Base-by-base conservation (phyloP, 768 basidiomycete species). In the Gloeostereum incarnatum region DNA sequence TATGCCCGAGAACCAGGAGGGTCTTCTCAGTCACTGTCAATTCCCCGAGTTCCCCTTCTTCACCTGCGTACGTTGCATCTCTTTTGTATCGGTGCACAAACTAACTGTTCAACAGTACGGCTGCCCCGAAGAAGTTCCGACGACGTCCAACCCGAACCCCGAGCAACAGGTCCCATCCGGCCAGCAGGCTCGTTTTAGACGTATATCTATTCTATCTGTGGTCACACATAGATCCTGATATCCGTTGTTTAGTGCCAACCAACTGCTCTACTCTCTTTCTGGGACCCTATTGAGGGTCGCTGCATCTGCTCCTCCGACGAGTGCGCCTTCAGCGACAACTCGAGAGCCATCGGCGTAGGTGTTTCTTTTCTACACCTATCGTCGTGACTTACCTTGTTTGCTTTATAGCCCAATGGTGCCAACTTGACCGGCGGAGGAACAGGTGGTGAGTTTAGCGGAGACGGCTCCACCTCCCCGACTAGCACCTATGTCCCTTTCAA, bases 231-330 rank as follows among this genome's bases (percentile, higher is more conserved):
- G 26, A 35, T 4, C 36, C 26, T 38, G 22, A 38, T 31, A 30
- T n/a, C n/a, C n/a, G 14, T n/a, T 30, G 14, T 29, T 7, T 42
- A 81, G 80, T 85, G 2, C 73, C 82, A 17, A 41, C 66, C 16
- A 81, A 82, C 59, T 86, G 83, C 56, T 78, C 79, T 3, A 86
- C 82, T 7, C 68, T n/a, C 79, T 3, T 88, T 82, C 68, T 87
- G 82, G 81, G 84, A 88, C 54, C 86, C 86, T 2, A 68, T 86
- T 36, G 62, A 46, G 19, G 78, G 74, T 47, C 58, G 64, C 25
- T 88, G 86, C 46, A 58, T 78, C 36, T 88, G 84, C 58, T 68
- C 58, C 0, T 66, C 70, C 2, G 45, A 42, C 36, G 59, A 57
- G 2, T 88, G 87, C 54, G 59, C 66, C 1, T 88, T 87, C 56